Percentiles rank a stretch among this genome's conserved stretches.
These are phyloP conservation scores for Lactarius vividus DNA, from an alignment of 768 basidiomycete genomes.

Conservation along the genomic window DNA sequence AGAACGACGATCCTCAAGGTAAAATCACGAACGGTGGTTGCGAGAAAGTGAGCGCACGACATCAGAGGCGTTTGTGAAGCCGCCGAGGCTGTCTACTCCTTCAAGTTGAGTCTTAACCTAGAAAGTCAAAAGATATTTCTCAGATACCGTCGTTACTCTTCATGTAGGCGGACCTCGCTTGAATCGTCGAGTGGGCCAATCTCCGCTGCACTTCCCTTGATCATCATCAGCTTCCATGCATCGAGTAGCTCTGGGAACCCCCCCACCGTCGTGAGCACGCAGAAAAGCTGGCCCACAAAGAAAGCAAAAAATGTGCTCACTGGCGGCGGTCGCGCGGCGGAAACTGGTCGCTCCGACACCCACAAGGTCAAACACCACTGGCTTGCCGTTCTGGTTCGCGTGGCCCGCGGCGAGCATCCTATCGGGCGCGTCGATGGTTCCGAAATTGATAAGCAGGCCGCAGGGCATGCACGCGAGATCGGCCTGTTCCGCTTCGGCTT, in stretches of 20 bases:
- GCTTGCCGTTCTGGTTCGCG: conserved; percentile 68
- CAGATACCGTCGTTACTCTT: neutral
- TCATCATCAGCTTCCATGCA: conserved; percentile 81
- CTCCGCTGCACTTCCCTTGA: conserved; percentile 93
- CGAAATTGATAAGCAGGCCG: conserved; percentile 83
- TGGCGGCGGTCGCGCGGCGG: conserved; percentile 58
- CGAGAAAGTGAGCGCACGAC: conserved; percentile 70
- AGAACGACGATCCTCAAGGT: neutral
- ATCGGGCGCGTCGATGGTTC: conserved; percentile 66
- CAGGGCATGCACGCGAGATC: conserved; percentile 66
- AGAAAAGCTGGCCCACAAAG: neutral
- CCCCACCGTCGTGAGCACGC: neutral
- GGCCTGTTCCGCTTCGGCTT: conserved; percentile 75
- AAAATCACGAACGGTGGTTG: conserved; percentile 60
- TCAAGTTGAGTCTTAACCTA: conserved; percentile 70
- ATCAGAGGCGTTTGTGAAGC: conserved; percentile 68
- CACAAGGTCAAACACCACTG: conserved; percentile 89
- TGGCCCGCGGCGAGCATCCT: conserved; percentile 77
- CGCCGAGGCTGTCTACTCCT: conserved; percentile 88
- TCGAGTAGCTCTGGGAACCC: conserved; percentile 56
- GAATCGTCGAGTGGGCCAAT: conserved; percentile 77
- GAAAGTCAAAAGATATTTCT: neutral
- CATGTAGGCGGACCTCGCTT: conserved; percentile 52
- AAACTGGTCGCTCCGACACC: conserved; percentile 81
- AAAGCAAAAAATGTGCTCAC: conserved; percentile 35